phyloP scores from a whole-genome alignment of 2,329 filamentous ascomycete genomes.

The Sporothrix dimorphospora region DNA sequence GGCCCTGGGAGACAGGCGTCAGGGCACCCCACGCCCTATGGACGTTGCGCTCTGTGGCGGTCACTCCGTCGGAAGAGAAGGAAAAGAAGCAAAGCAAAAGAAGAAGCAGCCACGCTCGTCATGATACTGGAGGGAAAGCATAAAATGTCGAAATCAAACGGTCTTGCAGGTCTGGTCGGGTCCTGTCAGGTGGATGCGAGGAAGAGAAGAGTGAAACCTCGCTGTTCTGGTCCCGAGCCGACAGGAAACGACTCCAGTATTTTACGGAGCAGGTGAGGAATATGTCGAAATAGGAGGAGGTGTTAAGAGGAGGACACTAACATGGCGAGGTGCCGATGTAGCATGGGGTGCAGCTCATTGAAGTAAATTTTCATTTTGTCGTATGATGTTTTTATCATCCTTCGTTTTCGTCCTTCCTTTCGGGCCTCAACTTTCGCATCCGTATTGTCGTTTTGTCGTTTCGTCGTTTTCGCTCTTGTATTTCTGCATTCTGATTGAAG shows the following conservation, averaged over 20 bases:
- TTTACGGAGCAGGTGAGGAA: constrained; percentile 2
- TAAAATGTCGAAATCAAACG: not conserved
- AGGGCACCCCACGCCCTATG: not conserved
- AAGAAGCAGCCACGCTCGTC: not conserved
- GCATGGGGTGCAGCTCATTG: not conserved
- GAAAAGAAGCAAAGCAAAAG: not conserved
- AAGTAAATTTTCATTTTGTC: not conserved
- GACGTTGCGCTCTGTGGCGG: not conserved
- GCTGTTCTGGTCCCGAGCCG: not conserved
- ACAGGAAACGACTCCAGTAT: not conserved
- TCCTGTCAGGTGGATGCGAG: not conserved
- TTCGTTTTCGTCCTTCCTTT: not conserved
- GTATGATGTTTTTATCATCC: constrained; percentile 2
- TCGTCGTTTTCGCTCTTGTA: not conserved
- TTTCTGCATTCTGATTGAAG: not conserved
- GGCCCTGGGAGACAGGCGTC: not conserved
- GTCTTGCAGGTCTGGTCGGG: not conserved
- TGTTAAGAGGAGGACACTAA: not conserved
- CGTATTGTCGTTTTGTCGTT: not conserved
- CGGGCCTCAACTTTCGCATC: constrained; percentile 6
- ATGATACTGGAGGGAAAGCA: not conserved
- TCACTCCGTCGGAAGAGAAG: not conserved
- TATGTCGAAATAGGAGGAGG: not conserved
- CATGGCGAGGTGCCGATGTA: not conserved
- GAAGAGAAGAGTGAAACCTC: not conserved